Base-by-base conservation (phyloP, 805 yeast species). In the Metschnikowia similis region DNA sequence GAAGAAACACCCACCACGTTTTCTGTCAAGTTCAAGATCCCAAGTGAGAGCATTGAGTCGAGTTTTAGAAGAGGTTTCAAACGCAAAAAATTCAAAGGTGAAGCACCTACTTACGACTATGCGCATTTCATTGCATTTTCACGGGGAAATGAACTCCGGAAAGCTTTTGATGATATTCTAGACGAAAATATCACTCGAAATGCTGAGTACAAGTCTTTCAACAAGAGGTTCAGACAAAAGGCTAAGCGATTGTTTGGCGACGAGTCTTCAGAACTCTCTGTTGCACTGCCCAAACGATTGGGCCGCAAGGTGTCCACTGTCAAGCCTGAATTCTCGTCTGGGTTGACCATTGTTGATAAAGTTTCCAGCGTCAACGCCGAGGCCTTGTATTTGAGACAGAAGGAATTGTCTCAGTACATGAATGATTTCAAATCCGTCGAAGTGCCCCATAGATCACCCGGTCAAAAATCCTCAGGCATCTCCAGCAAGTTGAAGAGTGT, bases 61-160 rank as follows among this genome's bases (percentile, higher is more conserved):
- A 51, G 41, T 28, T 43, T 43, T 11, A 43, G 35, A 10, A 34
- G 46, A 43, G 46, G 46, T 10, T 27, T 43, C 4, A 34, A 43
- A 16, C 16, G 35, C 28, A 43, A 43, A 8, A 43, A 43, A 14
- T 16, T 39, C n/a, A 43, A 30, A 11, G 35, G 28, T 9, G 39
- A 35, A 34, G 28, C 16, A 14, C 34, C 36, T 0, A n/a, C 43
- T 3, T 44, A 34, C 6, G 59, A 57, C 17, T 49, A 53, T 11
- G 58, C 84, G 53, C 81, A 81, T 53, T 78, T 90, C 55, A 77
- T 88, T 63, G 85, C 88, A 52, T 84, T 88, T 62, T 70, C 74
- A 17, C 65, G 67, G 8, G 84, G 83, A 1, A 52, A 61, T 4
- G 66, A 67, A 2, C 71, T 84, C 45, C 69, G 70, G 44, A 61